Percentiles rank a stretch among this genome's conserved stretches.
Conservation (phyloP, 768 basidiomycete genomes). For the Macrolepiota fuliginosa region DNA sequence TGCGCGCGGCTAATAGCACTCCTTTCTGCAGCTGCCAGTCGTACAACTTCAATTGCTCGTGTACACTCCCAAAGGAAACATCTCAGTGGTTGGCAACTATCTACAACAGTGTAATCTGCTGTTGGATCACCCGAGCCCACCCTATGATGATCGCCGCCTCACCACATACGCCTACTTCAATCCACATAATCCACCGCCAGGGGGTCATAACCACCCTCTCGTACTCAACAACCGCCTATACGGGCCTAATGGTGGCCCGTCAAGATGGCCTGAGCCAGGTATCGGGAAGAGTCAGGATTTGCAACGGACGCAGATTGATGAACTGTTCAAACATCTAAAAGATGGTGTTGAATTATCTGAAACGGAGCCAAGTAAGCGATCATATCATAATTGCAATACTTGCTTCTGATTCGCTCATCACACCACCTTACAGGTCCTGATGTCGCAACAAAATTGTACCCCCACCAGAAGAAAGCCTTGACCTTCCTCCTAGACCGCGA, state of each 20-base stretch:
- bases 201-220: conserved; percentile 50
- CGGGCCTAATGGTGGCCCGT: conserved; percentile 31
- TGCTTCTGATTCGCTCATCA: conserved; percentile 11
- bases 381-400: conserved; percentile 12
- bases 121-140: conserved; percentile 77
- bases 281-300: conserved; percentile 83
- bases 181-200: conserved; percentile 82
- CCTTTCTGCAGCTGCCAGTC: conserved; percentile 62
- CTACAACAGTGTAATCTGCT: conserved; percentile 66
- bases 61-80: conserved; percentile 93
- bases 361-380: conserved; percentile 73
- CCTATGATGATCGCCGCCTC: conserved; percentile 60
- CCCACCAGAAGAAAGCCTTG: conserved; percentile 97
- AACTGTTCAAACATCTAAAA: conserved; percentile 86
- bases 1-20: not conserved
- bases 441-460: conserved; percentile 86
- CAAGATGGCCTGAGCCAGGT: conserved; percentile 57
- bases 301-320: conserved; percentile 90
- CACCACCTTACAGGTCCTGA: conserved; percentile 44
- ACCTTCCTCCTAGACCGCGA: conserved; percentile 93
- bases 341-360: conserved; percentile 85
- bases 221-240: conserved; percentile 39
- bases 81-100: conserved; percentile 75
- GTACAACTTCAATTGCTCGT: conserved; percentile 83
- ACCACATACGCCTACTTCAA: conserved; percentile 76